Base-by-base conservation (phyloP, 306 rosid species). In the Mucuna pruriens region DNA sequence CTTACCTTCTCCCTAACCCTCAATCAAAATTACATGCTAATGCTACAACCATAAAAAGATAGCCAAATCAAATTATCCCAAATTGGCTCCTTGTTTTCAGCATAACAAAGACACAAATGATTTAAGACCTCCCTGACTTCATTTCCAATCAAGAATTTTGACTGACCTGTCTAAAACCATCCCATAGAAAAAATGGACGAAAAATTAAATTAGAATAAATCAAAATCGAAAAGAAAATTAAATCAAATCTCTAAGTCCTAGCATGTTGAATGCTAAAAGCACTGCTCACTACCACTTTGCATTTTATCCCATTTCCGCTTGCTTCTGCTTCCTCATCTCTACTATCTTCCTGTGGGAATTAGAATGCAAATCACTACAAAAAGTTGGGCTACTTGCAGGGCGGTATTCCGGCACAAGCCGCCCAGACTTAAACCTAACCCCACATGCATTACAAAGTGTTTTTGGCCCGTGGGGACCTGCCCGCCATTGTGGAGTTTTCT, bases 391-490 rank as follows among this genome's bases (percentile, higher is more conserved):
- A 48, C 85, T 87, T 2, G 93, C 94, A 10, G 98, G 97, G 7
- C 97, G 91, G 78, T 91, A 90, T 80, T 91, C 95, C 5, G 95
- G 90, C 68, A 85, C 94, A 48, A 94, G 84, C 68, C 94, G 62
- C 22, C 97, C 95, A 5, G 97, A 90, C 80, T 85, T 94, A 65
- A 42, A 89, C 80, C 95, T 77, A 36, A 90, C 91, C 11, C 97
- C 97, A 76, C 95, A 94, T 11, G 98, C 97, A 83, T 94, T 94
- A 57, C 98, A 94, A 2, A 94, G 89, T 8, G 97, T 94, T 42
- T 90, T 89, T 0, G 86, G 91, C 33, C 98, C 95, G 4, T 5
- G 11, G 0, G 98, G 98, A 17, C 98, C 97, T 1, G 88, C 88
- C 29, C 97, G 87, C 98, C 98, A 94, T 67, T 81, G 94, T 4